Evolutionary conservation across 2,329 filamentous ascomycete genomes (phyloP), one percentile per base, ranked within the genome.

Genomic region (Cytospora chrysosperma): DNA sequence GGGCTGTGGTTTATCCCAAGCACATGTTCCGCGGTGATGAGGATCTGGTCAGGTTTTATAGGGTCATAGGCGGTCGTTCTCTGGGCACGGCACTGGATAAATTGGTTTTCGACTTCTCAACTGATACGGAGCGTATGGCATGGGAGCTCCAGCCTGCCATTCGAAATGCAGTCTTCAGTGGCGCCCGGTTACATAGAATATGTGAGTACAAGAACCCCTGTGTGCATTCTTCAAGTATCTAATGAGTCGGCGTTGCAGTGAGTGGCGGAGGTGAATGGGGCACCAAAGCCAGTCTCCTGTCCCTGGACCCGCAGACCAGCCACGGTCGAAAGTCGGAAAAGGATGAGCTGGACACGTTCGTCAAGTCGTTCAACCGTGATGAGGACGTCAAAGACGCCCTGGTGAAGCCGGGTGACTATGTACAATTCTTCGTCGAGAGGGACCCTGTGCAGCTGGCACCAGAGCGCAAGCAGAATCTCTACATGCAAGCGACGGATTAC

Each of bases 181-280:
- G 64, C 17, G 57, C 80, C 34, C 78, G 78, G 13, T 61, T 85
- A 17, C 81, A 82, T 61, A 76, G 75, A 63, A 77, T 83, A 13
- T 69, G 80, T 82, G 72, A 70, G 79, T 75, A 3, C 17, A 51
- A 32, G 19, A 13, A 12, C 1, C 10, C n/a, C 43, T 47, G n/a
- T 8, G 43, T 5, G n/a, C 43, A 4, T 47, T 40, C 19, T 40
- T 40, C 12, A 47, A 24, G n/a, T 24, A 24, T 19, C 51, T 59
- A 43, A 59, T 43, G 10, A 32, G 1, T 13, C n/a, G 30, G 17
- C 13, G 15, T 34, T 59, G 75, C 79, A 82, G 85, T 93, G 67
- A 93, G 90, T 70, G 92, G 92, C 5, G 92, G 92, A 53, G 92
- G 92, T 50, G 92, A 92, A 24, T 96, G 92, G 92, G 92, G 92